Evolutionary conservation across 2,329 filamentous ascomycete genomes (phyloP).

Genomic region (Tolypocladium nubicola): DNA sequence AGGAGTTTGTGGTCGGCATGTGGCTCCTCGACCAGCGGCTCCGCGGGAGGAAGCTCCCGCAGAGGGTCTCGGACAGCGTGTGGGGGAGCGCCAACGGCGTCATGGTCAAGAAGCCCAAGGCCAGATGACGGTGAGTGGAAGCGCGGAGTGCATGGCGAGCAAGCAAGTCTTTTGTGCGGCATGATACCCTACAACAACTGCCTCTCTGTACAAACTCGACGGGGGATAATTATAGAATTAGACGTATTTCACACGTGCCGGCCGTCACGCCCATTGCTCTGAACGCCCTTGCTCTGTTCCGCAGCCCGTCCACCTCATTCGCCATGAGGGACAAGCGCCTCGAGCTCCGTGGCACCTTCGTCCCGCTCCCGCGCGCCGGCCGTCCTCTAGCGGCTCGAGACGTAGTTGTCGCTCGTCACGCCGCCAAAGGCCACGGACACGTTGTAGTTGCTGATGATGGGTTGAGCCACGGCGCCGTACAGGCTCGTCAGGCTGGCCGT

Average conservation of each 20-base stretch:
- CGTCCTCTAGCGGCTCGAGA: conserved; percentile 3
- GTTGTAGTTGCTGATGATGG: conserved; percentile 13
- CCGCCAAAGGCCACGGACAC: conserved; percentile 15
- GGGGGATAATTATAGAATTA: background rate
- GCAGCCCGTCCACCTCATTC: too few relatives aligned
- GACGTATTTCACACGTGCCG: background rate
- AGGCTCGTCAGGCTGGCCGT: conserved; percentile 16
- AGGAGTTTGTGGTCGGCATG: conserved; percentile 73
- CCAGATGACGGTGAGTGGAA: conserved; percentile 6
- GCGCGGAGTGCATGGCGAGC: background rate
- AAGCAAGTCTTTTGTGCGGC: background rate
- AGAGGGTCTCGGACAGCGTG: conserved; percentile 60
- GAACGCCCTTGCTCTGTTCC: background rate
- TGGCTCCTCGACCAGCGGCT: conserved; percentile 76
- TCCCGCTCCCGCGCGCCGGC: too few relatives aligned
- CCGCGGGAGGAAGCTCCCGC: conserved; percentile 68
- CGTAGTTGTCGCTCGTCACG: conserved; percentile 11
- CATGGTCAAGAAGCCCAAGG: conserved; percentile 23
- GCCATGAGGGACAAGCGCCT: background rate
- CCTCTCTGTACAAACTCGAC: background rate
- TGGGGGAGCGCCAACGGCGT: conserved; percentile 57
- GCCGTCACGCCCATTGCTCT: background rate
- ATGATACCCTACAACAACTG: background rate
- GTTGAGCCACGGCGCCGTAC: conserved; percentile 11
- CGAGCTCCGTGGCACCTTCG: background rate